phyloP scores from a whole-genome alignment of 495 filamentous ascomycete species.

The Podospora pseudoanserina region DNA sequence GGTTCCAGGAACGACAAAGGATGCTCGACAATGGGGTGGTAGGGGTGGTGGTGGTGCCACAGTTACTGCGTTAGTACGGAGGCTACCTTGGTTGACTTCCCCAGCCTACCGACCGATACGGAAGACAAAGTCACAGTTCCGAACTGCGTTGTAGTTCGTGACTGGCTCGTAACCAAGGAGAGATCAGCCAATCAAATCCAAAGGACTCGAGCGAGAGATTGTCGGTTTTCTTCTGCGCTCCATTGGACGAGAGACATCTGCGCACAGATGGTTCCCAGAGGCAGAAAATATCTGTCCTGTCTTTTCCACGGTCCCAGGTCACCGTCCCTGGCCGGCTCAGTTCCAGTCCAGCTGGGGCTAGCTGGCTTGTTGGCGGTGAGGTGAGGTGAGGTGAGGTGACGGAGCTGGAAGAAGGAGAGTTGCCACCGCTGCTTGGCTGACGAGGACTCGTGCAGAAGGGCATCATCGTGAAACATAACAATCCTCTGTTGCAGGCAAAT shows the following conservation, averaged over 20 bases:
- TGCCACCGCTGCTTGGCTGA: background rate
- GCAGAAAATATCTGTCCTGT: background rate
- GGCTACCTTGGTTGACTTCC: background rate
- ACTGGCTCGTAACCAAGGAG: background rate
- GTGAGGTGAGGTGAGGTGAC: too few relatives aligned
- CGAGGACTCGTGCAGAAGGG: background rate
- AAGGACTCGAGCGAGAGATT: background rate
- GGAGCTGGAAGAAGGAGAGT: background rate
- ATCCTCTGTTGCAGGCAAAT: background rate
- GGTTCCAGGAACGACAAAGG: background rate
- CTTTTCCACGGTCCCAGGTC: too few relatives aligned
- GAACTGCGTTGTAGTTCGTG: background rate
- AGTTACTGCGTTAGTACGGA: background rate
- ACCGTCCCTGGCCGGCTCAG: background rate
- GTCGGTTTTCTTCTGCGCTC: background rate
- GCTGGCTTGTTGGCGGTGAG: background rate
- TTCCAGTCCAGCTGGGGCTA: background rate
- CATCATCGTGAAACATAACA: background rate
- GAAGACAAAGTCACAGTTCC: background rate
- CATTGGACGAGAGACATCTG: background rate
- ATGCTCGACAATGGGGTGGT: background rate
- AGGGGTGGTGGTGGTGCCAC: background rate
- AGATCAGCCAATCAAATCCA: background rate
- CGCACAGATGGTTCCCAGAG: background rate
- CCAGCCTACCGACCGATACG: background rate